phyloP scores from a whole-genome alignment of 148 eudicot genomes.

The Silene latifolia region DNA sequence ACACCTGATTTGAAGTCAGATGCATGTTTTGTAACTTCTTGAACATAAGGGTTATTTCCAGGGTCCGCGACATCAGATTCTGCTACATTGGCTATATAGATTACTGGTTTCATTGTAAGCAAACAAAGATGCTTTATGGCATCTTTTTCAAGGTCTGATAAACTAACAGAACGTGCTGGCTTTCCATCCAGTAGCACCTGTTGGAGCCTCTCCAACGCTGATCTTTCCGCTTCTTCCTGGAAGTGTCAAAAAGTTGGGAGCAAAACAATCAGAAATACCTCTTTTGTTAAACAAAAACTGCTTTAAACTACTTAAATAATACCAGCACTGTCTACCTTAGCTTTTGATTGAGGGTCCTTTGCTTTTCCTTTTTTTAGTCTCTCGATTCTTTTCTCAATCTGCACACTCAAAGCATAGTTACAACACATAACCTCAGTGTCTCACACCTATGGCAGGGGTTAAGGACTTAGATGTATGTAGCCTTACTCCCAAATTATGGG shows the following conservation, averaged over 20 bases:
- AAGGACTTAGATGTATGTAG: neutral
- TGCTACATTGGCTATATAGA: slow-evolving; percentile 95
- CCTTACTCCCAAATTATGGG: neutral
- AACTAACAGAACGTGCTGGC: slow-evolving; percentile 91
- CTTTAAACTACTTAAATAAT: neutral
- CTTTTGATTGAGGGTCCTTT: slow-evolving; percentile 75
- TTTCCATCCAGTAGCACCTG: slow-evolving; percentile 81
- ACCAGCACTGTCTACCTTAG: slow-evolving; percentile 52
- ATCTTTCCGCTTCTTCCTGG: slow-evolving; percentile 97
- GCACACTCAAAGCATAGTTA: slow-evolving; percentile 48
- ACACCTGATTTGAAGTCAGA: slow-evolving; percentile 77
- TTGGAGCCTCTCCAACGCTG: slow-evolving; percentile 73
- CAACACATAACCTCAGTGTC: slow-evolving; percentile 15
- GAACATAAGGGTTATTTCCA: slow-evolving; percentile 67
- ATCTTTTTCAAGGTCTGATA: slow-evolving; percentile 75
- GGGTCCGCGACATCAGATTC: slow-evolving; percentile 90
- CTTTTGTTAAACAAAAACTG: neutral
- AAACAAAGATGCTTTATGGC: slow-evolving; percentile 86
- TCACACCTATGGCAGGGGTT: neutral
- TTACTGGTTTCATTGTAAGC: slow-evolving; percentile 90
- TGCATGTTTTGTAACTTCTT: slow-evolving; percentile 70
- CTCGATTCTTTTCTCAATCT: slow-evolving; percentile 96
- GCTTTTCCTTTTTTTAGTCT: slow-evolving; percentile 83
- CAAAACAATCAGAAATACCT: slow-evolving; percentile 1
- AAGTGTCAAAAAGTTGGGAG: slow-evolving; percentile 21